Base-by-base conservation (phyloP, 495 filamentous ascomycete species). In the Chaetomium cochliodes region DNA sequence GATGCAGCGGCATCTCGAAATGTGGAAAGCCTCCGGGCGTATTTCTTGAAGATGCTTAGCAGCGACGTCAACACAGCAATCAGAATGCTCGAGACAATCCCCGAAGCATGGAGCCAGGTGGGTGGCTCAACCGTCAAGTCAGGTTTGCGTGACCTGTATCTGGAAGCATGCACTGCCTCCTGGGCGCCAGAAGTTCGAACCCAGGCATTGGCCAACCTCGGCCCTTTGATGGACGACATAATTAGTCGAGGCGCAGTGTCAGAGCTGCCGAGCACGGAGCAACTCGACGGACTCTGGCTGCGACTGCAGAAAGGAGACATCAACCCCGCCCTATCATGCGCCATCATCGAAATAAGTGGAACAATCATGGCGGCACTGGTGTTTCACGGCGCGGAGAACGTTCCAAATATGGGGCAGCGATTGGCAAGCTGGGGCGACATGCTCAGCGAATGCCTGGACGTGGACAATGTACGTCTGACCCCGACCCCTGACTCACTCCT, bases 341-440 rank as follows among this genome's bases (percentile, higher is more conserved):
- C 80, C 4, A 76, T 80, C 37, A 74, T 81, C 66, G 67, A 75
- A 33, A 64, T 73, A 39, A 83, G 80, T 65, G 82, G 82, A 0
- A 71, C 72, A 0, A 59, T 83, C 50, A 70, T 83, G 65, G 74
- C 78, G 1, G 66, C 67, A 8, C 61, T 76, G 7, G 42, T 68
- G 8, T 59, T 61, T 13, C 51, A 25, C 28, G 7, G 44, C 37
- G 25, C 20, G 2, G 64, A 28, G 20, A 46, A 57, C 8, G 44
- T 55, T 41, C 58, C 18, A 20, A 65, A 57, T 30, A 54, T 74
- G 49, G 72, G 69, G 2, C 62, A 52, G 15, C 62, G 69, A 30
- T 60, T 84, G 13, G 65, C 69, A 5, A 64, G 62, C 26, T 84
- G 80, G 80, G 80, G 79, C 16, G 55, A 57, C 23, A 76, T 83